phyloP scores from a whole-genome alignment of 345 rosid genomes.

The Gossypium thurberi region DNA sequence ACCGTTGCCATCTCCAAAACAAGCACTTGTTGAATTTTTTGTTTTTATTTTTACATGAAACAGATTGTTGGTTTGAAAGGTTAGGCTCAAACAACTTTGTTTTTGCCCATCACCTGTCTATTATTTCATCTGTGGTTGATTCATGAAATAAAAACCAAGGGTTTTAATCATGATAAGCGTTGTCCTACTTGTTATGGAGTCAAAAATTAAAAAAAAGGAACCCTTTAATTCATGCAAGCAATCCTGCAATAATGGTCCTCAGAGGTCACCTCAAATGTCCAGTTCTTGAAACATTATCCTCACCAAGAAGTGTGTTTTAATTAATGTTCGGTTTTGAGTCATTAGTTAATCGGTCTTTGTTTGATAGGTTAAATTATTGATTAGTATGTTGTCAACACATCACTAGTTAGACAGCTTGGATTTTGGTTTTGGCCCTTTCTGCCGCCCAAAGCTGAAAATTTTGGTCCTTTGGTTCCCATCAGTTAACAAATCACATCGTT shows the following conservation, averaged over 20 bases:
- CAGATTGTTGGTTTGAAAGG: background rate
- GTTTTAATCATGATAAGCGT: background rate
- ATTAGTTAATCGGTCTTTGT: background rate
- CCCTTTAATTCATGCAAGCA: background rate
- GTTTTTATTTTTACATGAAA: background rate
- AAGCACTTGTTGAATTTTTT: background rate
- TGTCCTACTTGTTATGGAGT: background rate
- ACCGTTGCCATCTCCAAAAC: background rate
- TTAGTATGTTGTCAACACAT: background rate
- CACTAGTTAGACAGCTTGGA: background rate
- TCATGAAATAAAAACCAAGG: background rate
- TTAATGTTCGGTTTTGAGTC: background rate
- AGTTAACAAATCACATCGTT: background rate
- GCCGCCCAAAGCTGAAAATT: background rate
- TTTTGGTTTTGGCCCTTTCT: background rate
- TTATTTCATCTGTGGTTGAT: background rate
- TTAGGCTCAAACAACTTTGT: background rate
- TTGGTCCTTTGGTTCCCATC: background rate
- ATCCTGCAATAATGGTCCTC: background rate
- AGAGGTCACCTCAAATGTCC: constrained; percentile 6
- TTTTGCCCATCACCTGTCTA: background rate
- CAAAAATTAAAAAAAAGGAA: background rate
- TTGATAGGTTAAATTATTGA: background rate
- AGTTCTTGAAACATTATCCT: background rate
- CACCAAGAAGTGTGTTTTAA: background rate